A percentile compares a stretch with the other conserved stretches of the same genome.
Evolutionary conservation across 2,329 filamentous ascomycete genomes (phyloP).

Genomic region (Didymella glomerata): DNA sequence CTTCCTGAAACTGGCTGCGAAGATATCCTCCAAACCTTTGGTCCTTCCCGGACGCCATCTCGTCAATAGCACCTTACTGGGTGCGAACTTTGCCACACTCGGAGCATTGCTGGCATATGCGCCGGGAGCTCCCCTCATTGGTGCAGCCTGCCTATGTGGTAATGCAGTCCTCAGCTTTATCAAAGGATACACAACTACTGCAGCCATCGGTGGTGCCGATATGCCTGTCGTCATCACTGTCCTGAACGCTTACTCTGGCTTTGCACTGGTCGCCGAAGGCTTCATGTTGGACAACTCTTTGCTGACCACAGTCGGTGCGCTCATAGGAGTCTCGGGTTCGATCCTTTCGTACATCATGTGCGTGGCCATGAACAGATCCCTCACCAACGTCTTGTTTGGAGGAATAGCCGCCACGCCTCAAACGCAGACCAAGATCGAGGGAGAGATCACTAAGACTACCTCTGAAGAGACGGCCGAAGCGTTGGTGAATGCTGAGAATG

Average conservation of each 20-base stretch:
- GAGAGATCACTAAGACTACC: conserved; percentile 77
- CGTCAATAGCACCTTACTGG: conserved; percentile 77
- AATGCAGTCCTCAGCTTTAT: conserved; percentile 81
- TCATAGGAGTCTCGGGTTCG: conserved; percentile 88
- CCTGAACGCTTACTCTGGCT: conserved; percentile 88
- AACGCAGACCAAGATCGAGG: conserved; percentile 78
- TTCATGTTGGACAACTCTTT: conserved; percentile 91
- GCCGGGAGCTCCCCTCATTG: conserved; percentile 79
- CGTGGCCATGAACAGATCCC: conserved; percentile 87
- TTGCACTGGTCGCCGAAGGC: conserved; percentile 87
- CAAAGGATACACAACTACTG: conserved; percentile 87
- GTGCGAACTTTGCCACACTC: conserved; percentile 82
- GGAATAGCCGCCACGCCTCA: conserved; percentile 71
- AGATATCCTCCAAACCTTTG: conserved; percentile 80
- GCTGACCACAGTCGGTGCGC: conserved; percentile 81
- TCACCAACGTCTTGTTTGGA: conserved; percentile 90
- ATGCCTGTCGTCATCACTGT: conserved; percentile 95
- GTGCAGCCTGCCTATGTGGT: conserved; percentile 77
- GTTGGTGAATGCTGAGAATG: conserved; percentile 77
- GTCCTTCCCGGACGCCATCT: conserved; percentile 77
- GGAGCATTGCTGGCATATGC: conserved; percentile 83
- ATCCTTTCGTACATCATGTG: conserved; percentile 77
- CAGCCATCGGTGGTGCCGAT: conserved; percentile 90
- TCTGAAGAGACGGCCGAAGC: conserved; percentile 83
- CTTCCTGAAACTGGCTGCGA: conserved; percentile 84